Base-by-base conservation (phyloP, 2,329 filamentous ascomycete species). In the Exserohilum rostratum region DNA sequence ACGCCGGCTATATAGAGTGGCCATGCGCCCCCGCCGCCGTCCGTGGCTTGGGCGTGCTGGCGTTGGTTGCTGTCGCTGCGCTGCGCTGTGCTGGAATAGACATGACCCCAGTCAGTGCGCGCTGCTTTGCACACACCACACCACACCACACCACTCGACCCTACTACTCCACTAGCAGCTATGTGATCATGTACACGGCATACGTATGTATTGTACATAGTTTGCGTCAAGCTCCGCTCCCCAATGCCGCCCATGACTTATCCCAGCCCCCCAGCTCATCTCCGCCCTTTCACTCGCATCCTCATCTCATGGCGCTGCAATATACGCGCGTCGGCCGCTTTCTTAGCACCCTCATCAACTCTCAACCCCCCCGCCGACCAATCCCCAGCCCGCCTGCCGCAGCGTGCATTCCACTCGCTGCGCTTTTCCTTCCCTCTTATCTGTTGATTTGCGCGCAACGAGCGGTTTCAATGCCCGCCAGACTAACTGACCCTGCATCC, bases 221-320 rank as follows among this genome's bases (percentile, higher is more conserved):
- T 50, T 50, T 50, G 39, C 33, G 11, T 44, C 48, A n/a, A 17
- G n/a, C 46, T 34, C 27, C 34, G 25, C 38, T 34, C 25, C 44
- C 22, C n/a, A n/a, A n/a, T n/a, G n/a, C n/a, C n/a, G n/a, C n/a
- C n/a, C n/a, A n/a, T n/a, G n/a, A 43, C 47, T 33, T 38, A n/a
- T 13, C 37, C 35, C 35, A 50, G 30, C 18, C 33, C 31, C 27
- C 38, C 34, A 49, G 35, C 45, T 2, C 50, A 18, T 15, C 22
- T 27, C 37, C 50, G 25, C 31, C 7, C 39, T n/a, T 42, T 10
- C 40, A 38, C 30, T 50, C 31, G 27, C 51, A 25, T 50, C 45
- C 39, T 33, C 38, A 31, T 33, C 13, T 20, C 38, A 29, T 12
- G 12, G 31, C n/a, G n/a, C n/a, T n/a, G n/a, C n/a, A n/a, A n/a